Evolutionary conservation across 2,329 filamentous ascomycete genomes (phyloP), one percentile per base, ranked within the genome.

Genomic region (Endothia cerciana): DNA sequence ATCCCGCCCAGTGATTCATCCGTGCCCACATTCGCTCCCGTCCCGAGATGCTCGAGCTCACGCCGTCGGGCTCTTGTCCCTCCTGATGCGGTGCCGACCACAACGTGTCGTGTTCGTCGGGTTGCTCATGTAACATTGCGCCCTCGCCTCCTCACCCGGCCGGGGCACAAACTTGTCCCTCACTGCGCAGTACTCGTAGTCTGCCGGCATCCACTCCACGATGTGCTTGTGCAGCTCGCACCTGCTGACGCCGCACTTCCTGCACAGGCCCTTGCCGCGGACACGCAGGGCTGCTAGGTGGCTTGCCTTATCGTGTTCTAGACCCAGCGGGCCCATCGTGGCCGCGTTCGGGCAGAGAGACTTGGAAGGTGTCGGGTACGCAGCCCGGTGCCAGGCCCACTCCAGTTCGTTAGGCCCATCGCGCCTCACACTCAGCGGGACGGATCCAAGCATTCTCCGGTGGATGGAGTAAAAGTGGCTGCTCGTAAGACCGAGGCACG

Each of bases 141-240:
- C 73, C 72, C 80, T 82, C 7, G 83, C 81, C 2, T 78, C 80
- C 40, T 78, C 77, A 3, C 73, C 75, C 1, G 86, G 84, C 11
- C 75, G 76, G 22, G 77, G 76, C 45, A 86, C 86, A 70, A 83
- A 89, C 73, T 83, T 83, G 72, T 85, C 80, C 72, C 82, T 84
- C 70, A 89, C 84, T 65, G 79, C 81, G 78, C 87, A 89, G 76
- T 89, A 89, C 74, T 89, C 87, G 67, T 81, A 76, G 25, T 75
- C 79, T 47, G 79, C 76, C 63, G 84, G 84, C 81, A 89, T 84
- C 85, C 86, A 89, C 49, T 80, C 80, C 71, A 81, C 80, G 70
- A 89, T 81, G 73, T 89, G 87, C 69, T 85, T 83, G 76, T 88
- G 85, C 65, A 89, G 80, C 78, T 89, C 86, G 74, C 87, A 89